phyloP scores from a whole-genome alignment of 139 green algal genomes.

The Tetratostichococcus sp. region DNA sequence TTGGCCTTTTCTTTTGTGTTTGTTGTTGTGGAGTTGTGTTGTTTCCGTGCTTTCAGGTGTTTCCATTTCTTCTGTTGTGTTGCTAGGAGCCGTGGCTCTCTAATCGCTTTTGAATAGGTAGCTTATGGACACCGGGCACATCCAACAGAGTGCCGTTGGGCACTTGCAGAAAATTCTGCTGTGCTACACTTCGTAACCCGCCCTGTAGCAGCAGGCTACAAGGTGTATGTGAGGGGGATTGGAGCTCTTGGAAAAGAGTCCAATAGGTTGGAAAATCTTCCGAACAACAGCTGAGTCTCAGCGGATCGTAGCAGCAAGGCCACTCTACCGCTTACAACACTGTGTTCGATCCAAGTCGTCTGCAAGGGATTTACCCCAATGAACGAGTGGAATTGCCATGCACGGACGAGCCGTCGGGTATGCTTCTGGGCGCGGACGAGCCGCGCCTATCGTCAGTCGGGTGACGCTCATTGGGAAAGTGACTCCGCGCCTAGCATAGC shows the following conservation, averaged over 20 bases:
- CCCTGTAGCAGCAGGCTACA: neutral
- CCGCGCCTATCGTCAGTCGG: neutral
- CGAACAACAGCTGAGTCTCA: slow-evolving; percentile 74
- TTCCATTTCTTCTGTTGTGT: no score
- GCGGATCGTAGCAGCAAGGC: slow-evolving; percentile 80
- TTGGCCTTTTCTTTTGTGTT: no score
- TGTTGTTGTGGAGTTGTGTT: no score
- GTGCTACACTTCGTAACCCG: neutral
- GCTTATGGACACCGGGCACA: no score
- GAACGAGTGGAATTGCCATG: slow-evolving; percentile 1
- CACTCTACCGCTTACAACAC: slow-evolving; percentile 85
- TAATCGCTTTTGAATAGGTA: no score
- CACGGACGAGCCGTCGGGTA: no score
- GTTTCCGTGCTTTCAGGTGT: no score
- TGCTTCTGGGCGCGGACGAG: slow-evolving; percentile 1
- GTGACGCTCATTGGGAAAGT: neutral
- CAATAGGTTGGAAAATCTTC: slow-evolving; percentile 32
- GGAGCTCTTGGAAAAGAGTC: neutral
- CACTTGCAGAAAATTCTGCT: no score
- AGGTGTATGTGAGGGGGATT: neutral
- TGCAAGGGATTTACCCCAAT: slow-evolving; percentile 1
- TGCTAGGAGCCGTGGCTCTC: no score
- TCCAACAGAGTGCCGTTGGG: no score
- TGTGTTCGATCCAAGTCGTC: slow-evolving; percentile 72
- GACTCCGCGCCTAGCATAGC: slow-evolving; percentile 59